These are phyloP conservation scores for Penicillium antarcticum DNA, from an alignment of 495 filamentous ascomycete species.

Conservation along the genomic window DNA sequence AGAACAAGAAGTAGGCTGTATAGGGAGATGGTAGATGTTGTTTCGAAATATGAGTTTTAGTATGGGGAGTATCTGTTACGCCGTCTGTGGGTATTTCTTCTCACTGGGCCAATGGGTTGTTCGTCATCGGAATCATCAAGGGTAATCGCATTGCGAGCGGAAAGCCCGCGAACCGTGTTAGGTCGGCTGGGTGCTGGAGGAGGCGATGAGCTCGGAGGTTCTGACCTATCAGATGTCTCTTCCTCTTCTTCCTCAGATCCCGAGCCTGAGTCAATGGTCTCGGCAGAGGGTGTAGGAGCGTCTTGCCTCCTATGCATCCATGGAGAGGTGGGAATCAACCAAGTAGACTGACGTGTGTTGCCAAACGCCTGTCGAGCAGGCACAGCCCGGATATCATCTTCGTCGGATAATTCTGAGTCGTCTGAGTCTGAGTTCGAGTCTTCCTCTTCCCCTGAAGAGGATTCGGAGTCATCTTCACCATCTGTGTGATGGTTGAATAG, in stretches of 20 bases:
- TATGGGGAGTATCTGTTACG: conserved; percentile 22
- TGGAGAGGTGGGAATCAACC: neutral
- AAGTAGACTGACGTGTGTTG: too few species aligned
- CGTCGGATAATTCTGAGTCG: conserved; percentile 8
- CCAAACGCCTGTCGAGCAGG: neutral
- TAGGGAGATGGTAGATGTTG: neutral
- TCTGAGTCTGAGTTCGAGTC: neutral
- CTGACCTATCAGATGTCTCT: neutral
- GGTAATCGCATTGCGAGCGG: conserved; percentile 14
- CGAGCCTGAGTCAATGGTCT: neutral
- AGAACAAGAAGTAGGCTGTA: neutral
- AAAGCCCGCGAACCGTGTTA: neutral
- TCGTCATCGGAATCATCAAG: conserved; percentile 30
- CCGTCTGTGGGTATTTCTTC: conserved; percentile 19
- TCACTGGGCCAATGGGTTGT: conserved; percentile 23
- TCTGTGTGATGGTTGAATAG: neutral
- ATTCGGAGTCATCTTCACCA: neutral
- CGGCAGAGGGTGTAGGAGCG: neutral
- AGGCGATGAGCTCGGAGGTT: neutral
- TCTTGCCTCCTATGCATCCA: neutral
- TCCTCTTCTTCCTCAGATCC: too few species aligned
- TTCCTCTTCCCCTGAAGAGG: neutral
- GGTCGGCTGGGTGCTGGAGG: neutral
- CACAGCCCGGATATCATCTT: neutral
- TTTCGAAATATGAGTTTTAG: conserved; percentile 2